Conservation (phyloP, 306 rosid species). For the Comarum palustre region DNA sequence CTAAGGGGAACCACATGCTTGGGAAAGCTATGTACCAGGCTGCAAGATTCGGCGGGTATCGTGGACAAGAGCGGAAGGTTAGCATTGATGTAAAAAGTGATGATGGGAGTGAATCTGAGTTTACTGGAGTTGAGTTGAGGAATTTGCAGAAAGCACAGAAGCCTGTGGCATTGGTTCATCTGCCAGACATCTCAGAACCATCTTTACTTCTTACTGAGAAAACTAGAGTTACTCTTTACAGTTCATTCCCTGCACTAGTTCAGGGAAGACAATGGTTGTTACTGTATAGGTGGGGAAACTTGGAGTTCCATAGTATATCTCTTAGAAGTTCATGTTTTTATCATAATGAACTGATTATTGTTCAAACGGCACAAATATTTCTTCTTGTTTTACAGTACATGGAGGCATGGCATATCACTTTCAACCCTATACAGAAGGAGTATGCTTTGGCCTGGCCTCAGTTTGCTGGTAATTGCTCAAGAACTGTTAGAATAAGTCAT, state of each 20-base stretch:
- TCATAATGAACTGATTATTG: neutral
- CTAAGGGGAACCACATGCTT: slow-evolving; percentile 69
- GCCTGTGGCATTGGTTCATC: slow-evolving; percentile 33
- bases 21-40: slow-evolving; percentile 58
- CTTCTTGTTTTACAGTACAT: slow-evolving; percentile 55
- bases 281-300: slow-evolving; percentile 60
- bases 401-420: slow-evolving; percentile 90
- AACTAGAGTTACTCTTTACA: slow-evolving; percentile 50
- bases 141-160: slow-evolving; percentile 36
- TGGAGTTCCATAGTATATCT: slow-evolving; percentile 18
- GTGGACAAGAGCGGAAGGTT: slow-evolving; percentile 44
- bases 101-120: slow-evolving; percentile 32
- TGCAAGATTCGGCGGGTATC: slow-evolving; percentile 53
- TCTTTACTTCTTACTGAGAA: slow-evolving; percentile 64
- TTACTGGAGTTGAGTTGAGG: slow-evolving; percentile 57
- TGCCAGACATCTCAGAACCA: slow-evolving; percentile 71
- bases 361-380: neutral
- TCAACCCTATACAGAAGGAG: slow-evolving; percentile 81
- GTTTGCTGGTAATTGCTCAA: slow-evolving; percentile 61
- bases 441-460: slow-evolving; percentile 80
- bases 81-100: slow-evolving; percentile 37
- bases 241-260: slow-evolving; percentile 76
- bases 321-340: slow-evolving; percentile 7
- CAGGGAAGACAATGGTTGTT: slow-evolving; percentile 91
- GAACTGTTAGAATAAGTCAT: neutral